These are phyloP conservation scores for Fusarium sp. DNA, from an alignment of 2,329 filamentous ascomycete genomes.

Conservation along the genomic window DNA sequence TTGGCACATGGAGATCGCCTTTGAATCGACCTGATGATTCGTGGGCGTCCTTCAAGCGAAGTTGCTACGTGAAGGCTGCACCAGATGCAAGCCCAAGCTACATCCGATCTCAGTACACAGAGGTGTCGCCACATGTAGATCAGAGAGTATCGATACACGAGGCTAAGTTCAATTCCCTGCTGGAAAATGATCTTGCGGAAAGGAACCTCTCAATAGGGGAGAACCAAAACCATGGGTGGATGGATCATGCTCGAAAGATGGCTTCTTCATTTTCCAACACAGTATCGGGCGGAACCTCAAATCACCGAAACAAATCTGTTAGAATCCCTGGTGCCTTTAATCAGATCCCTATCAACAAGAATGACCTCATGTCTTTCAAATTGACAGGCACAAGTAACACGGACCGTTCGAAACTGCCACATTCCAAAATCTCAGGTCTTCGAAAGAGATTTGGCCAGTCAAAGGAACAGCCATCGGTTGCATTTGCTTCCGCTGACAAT, in stretches of 20 bases:
- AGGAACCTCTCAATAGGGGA: not conserved
- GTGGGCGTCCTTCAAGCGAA: constrained; percentile 26
- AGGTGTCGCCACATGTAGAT: not conserved
- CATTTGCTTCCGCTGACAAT: constrained; percentile 21
- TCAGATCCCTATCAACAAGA: not conserved
- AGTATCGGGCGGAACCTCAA: constrained; percentile 6
- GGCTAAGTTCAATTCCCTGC: not conserved
- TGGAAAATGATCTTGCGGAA: not conserved
- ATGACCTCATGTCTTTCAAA: constrained; percentile 14
- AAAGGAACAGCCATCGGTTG: constrained; percentile 11
- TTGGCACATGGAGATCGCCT: constrained; percentile 18
- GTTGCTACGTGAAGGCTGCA: constrained; percentile 4
- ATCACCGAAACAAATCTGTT: not conserved
- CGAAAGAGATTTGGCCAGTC: constrained; percentile 37
- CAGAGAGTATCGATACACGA: not conserved
- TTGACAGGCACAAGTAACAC: not conserved
- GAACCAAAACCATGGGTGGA: constrained; percentile 25
- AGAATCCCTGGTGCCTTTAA: not conserved
- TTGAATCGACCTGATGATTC: constrained; percentile 24
- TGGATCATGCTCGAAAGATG: constrained; percentile 41
- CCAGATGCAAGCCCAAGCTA: constrained; percentile 32
- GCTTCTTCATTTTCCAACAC: constrained; percentile 39
- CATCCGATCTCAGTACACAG: constrained; percentile 30
- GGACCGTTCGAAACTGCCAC: constrained; percentile 20
- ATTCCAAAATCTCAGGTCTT: constrained; percentile 41